A percentile compares a stretch with the other conserved stretches of the same genome.
These are phyloP conservation scores for Rachicladosporium sp. DNA, from an alignment of 2,329 filamentous ascomycete species.

Conservation along the genomic window DNA sequence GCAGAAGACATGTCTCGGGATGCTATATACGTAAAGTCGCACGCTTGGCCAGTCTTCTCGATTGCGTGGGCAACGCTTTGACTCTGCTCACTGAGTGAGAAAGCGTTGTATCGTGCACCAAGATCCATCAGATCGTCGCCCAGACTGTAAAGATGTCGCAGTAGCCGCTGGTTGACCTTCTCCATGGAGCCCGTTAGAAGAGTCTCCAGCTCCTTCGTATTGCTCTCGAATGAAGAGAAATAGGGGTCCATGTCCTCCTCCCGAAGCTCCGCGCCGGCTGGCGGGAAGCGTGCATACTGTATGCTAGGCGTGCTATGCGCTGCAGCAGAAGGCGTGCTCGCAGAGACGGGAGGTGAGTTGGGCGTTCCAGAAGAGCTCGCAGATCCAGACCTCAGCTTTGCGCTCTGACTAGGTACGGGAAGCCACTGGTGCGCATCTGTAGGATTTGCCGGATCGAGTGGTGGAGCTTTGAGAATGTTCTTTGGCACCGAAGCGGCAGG, in stretches of 20 bases:
- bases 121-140: constrained; percentile 84
- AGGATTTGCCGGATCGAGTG: constrained; percentile 85
- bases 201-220: constrained; percentile 84
- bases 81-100: constrained; percentile 86
- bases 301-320: constrained; percentile 45
- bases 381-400: constrained; percentile 59
- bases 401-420: constrained; percentile 71
- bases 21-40: constrained; percentile 89
- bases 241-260: constrained; percentile 93
- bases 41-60: constrained; percentile 85
- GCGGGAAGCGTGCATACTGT: constrained; percentile 72
- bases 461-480: constrained; percentile 88
- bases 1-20: constrained; percentile 82
- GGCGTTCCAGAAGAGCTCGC: constrained; percentile 40
- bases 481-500: constrained; percentile 87
- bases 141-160: constrained; percentile 72
- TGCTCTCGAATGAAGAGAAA: constrained; percentile 84
- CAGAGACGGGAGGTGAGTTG: constrained; percentile 40
- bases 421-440: constrained; percentile 76
- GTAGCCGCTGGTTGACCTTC: constrained; percentile 81
- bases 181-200: constrained; percentile 89
- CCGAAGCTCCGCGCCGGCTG: constrained; percentile 59
- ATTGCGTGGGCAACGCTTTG: constrained; percentile 83
- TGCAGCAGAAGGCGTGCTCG: constrained; percentile 39
- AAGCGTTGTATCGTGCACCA: constrained; percentile 91